Conservation (phyloP, 2,329 filamentous ascomycete species). For the Tolypocladium ophioglossoides region DNA sequence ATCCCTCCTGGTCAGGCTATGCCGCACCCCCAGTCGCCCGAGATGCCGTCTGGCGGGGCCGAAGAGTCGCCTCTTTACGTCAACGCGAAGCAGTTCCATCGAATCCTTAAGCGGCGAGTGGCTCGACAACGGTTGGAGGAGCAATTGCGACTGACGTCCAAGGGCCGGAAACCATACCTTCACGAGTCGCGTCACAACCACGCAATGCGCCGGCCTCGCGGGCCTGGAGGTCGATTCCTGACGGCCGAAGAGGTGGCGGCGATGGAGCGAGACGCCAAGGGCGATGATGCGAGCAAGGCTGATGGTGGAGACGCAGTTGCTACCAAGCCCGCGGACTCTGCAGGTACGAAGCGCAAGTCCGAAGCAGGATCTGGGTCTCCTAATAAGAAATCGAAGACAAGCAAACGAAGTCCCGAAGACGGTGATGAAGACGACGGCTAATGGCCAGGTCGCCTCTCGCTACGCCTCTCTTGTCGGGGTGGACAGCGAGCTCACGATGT, state of each 20-base stretch:
- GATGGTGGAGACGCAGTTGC: constrained; percentile 13
- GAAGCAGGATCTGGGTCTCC: constrained; percentile 35
- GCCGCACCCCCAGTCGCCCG: constrained; percentile 64
- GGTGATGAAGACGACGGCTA: constrained; percentile 25
- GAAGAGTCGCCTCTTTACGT: constrained; percentile 96
- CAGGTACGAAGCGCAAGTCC: constrained; percentile 51
- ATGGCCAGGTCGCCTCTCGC: constrained; percentile 4
- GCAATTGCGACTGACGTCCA: constrained; percentile 80
- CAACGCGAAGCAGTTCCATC: constrained; percentile 97
- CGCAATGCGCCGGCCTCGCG: constrained; percentile 89
- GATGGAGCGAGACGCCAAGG: constrained; percentile 59
- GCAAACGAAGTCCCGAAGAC: constrained; percentile 27
- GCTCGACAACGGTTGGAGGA: constrained; percentile 92
- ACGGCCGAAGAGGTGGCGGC: constrained; percentile 92
- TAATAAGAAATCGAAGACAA: constrained; percentile 48
- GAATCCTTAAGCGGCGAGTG: constrained; percentile 87
- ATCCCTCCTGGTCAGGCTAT: constrained; percentile 54
- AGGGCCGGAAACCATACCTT: constrained; percentile 91
- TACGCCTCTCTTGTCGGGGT: background rate
- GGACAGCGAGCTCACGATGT: constrained; percentile 21
- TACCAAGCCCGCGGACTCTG: constrained; percentile 13
- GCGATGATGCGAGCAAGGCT: constrained; percentile 21
- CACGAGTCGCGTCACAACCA: constrained; percentile 98
- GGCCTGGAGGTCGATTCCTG: constrained; percentile 88
- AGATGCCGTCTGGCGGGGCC: constrained; percentile 59